Evolutionary conservation across 2,329 filamentous ascomycete genomes (phyloP).

Genomic region (Aspergillus udagawae): DNA sequence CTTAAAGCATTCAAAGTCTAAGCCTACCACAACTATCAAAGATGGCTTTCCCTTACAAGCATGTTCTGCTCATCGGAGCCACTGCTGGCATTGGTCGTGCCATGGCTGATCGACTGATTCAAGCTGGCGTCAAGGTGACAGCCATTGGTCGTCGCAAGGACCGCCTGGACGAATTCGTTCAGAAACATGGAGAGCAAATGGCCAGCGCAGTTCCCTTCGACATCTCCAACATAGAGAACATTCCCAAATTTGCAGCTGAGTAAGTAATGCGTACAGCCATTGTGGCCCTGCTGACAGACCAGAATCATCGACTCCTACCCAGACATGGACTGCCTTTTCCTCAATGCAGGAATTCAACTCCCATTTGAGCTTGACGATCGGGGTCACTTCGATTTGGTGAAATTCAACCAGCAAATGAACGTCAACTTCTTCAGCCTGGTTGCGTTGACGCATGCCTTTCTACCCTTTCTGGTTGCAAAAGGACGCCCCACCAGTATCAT

Average conservation of each 20-base stretch:
- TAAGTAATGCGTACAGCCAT: background rate
- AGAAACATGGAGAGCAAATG: conserved; percentile 41
- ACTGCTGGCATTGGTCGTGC: conserved; percentile 53
- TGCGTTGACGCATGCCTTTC: conserved; percentile 43
- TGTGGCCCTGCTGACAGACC: background rate
- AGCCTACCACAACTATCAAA: too few species aligned
- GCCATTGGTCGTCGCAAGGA: conserved; percentile 54
- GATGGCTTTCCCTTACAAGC: conserved; percentile 55
- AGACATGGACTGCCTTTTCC: conserved; percentile 52
- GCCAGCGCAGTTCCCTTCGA: conserved; percentile 45
- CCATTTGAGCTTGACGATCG: conserved; percentile 47
- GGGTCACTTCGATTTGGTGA: conserved; percentile 38
- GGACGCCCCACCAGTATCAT: conserved; percentile 25
- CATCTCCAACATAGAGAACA: conserved; percentile 42
- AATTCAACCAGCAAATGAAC: conserved; percentile 42
- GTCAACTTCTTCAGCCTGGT: conserved; percentile 49
- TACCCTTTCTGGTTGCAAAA: conserved; percentile 42
- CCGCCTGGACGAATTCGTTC: conserved; percentile 47
- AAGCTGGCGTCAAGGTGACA: conserved; percentile 50
- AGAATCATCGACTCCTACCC: conserved; percentile 32
- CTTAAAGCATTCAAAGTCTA: too few species aligned
- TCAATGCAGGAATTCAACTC: conserved; percentile 56
- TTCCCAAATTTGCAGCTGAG: conserved; percentile 38
- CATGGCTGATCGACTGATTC: conserved; percentile 46
- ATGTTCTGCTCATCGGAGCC: conserved; percentile 53